These are phyloP conservation scores for Aureobasidium melanogenum DNA, from an alignment of 2,329 filamentous ascomycete species.

Conservation along the genomic window DNA sequence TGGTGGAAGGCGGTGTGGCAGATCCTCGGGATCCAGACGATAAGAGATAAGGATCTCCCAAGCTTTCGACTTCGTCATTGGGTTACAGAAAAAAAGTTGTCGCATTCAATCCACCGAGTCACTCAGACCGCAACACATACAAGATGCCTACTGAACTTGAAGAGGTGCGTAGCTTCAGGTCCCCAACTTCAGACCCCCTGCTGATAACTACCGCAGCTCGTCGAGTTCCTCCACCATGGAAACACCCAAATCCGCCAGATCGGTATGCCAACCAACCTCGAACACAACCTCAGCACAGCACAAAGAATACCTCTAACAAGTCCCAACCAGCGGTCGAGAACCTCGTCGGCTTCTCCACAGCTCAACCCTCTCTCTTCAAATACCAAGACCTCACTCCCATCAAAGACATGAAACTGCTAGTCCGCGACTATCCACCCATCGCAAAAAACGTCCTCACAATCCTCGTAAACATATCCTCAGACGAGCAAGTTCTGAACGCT, in stretches of 20 bases:
- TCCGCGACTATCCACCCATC: constrained; percentile 81
- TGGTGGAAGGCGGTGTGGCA: too few relatives aligned
- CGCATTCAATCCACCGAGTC: not conserved
- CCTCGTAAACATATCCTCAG: constrained; percentile 75
- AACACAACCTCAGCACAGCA: not conserved
- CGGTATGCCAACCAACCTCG: constrained; percentile 38
- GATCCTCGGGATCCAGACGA: too few relatives aligned
- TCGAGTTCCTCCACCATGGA: constrained; percentile 86
- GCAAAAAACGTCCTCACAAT: constrained; percentile 89
- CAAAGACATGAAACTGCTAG: constrained; percentile 76
- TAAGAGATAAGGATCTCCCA: constrained; percentile 3
- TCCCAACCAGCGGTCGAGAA: constrained; percentile 62
- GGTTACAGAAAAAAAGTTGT: not conserved
- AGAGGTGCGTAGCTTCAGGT: constrained; percentile 28
- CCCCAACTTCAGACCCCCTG: not conserved
- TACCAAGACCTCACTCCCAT: constrained; percentile 66
- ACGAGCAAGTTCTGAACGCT: constrained; percentile 63
- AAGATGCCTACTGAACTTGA: constrained; percentile 43
- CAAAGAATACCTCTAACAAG: not conserved
- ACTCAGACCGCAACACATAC: not conserved
- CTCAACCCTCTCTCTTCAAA: constrained; percentile 77
- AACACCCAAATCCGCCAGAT: constrained; percentile 84
- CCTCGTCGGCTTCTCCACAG: constrained; percentile 72
- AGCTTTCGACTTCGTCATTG: not conserved
- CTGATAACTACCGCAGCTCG: constrained; percentile 49